Percentiles rank a stretch among this genome's conserved stretches.
phyloP scores from a whole-genome alignment of 129 eudicot genomes.

The Ambrosia artemisiifolia region DNA sequence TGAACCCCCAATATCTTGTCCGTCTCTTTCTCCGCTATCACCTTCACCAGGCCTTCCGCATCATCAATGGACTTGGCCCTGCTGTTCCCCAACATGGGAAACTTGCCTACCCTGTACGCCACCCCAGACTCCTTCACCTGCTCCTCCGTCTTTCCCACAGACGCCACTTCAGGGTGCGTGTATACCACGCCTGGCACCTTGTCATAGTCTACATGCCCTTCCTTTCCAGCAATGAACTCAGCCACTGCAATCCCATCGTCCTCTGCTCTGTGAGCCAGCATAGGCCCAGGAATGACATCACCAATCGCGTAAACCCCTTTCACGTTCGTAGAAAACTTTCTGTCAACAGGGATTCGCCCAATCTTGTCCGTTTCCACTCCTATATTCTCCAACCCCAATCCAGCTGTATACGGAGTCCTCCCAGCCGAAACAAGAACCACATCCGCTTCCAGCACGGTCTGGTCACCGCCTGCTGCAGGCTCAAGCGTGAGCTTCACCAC shows the following conservation, averaged over 20 bases:
- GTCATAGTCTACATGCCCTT: conserved; percentile 88
- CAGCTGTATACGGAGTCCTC: conserved; percentile 62
- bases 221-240: conserved; percentile 77
- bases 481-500: conserved; percentile 67
- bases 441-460: conserved; percentile 68
- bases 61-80: conserved; percentile 86
- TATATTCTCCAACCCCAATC: conserved; percentile 61
- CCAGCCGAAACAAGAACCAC: conserved; percentile 89
- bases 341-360: conserved; percentile 67
- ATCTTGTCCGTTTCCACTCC: conserved; percentile 78
- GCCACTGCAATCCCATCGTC: conserved; percentile 90
- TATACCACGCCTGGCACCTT: conserved; percentile 84
- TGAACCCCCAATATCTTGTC: conserved; percentile 84
- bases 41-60: conserved; percentile 84
- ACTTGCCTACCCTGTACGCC: conserved; percentile 66
- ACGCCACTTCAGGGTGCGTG: conserved; percentile 88
- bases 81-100: conserved; percentile 80
- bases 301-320: conserved; percentile 79
- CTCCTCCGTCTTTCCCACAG: conserved; percentile 88
- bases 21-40: conserved; percentile 74
- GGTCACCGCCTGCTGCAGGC: conserved; percentile 84
- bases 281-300: conserved; percentile 87
- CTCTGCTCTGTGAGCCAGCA: conserved; percentile 92
- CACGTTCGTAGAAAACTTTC: conserved; percentile 54
- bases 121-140: conserved; percentile 78